Conservation (phyloP, 1,139 yeast species). For the Zygotorulaspora mrakii region DNA sequence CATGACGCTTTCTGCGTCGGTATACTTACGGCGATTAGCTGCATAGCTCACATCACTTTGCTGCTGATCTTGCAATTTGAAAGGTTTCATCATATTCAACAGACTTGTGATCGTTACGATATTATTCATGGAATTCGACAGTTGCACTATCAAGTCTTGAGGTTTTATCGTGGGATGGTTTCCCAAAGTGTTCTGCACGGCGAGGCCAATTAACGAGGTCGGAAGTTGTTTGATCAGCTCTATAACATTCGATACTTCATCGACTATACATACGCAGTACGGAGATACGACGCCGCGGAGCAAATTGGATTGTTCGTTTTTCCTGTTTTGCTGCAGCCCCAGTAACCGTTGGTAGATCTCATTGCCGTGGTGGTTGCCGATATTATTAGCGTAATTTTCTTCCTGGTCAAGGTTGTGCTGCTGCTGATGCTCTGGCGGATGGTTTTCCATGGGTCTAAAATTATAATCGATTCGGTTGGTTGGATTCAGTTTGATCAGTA, state of each 20-base stretch:
- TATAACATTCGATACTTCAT: conserved; percentile 29
- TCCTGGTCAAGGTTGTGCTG: conserved; percentile 1
- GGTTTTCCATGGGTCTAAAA: conserved; percentile 18
- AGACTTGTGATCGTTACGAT: conserved; percentile 34
- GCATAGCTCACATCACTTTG: conserved; percentile 13
- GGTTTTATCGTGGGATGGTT: conserved; percentile 16
- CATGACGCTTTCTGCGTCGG: conserved; percentile 8
- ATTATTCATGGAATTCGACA: conserved; percentile 36
- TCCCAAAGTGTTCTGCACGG: conserved; percentile 24
- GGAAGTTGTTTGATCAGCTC: conserved; percentile 33
- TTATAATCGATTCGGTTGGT: conserved; percentile 33
- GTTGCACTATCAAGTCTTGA: conserved; percentile 30
- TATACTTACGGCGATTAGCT: conserved; percentile 5
- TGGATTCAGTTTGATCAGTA: conserved; percentile 30
- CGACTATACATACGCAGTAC: conserved; percentile 28
- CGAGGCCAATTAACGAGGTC: conserved; percentile 29
- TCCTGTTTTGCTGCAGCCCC: conserved; percentile 30
- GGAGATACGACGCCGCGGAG: conserved; percentile 32
- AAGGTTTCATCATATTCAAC: conserved; percentile 31
- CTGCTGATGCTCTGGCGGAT: conserved; percentile 9
- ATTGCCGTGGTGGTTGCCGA: conserved; percentile 13
- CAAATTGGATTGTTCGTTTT: conserved; percentile 17
- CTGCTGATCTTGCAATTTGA: conserved; percentile 30
- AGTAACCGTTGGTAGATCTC: conserved; percentile 30
- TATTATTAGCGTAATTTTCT: not conserved